These are phyloP conservation scores for Populus deltoides DNA, from an alignment of 345 rosid species.

Conservation along the genomic window DNA sequence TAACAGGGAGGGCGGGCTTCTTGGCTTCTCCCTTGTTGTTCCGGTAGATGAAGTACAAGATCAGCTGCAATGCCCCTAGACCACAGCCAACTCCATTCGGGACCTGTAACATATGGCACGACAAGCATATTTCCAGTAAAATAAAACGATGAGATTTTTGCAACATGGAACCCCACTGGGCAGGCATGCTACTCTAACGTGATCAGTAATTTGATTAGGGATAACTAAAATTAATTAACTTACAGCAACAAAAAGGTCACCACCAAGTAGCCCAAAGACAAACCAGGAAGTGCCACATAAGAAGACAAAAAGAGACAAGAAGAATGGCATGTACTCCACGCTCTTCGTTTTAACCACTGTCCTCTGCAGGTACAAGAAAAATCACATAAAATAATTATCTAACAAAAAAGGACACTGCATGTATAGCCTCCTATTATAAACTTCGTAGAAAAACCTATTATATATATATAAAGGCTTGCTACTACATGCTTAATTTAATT, in stretches of 20 bases:
- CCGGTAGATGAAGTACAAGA: slow-evolving; percentile 72
- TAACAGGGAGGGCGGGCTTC: slow-evolving; percentile 17
- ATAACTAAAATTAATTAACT: slow-evolving; percentile 14
- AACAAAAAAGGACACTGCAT: background rate
- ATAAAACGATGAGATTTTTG: background rate
- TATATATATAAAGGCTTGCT: too few species aligned
- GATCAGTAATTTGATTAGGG: background rate
- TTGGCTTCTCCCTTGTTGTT: slow-evolving; percentile 41
- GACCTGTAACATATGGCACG: slow-evolving; percentile 35
- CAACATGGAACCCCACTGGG: background rate
- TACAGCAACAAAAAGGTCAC: slow-evolving; percentile 81
- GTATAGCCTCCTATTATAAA: background rate
- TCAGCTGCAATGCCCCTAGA: slow-evolving; percentile 69
- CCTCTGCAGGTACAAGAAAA: slow-evolving; percentile 43
- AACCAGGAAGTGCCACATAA: slow-evolving; percentile 97
- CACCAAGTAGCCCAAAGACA: slow-evolving; percentile 78
- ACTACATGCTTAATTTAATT: too few species aligned
- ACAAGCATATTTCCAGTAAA: background rate
- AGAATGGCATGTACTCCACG: slow-evolving; percentile 97
- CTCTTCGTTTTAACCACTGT: slow-evolving; percentile 86
- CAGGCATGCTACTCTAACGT: too few species aligned
- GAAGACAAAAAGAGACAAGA: slow-evolving; percentile 84
- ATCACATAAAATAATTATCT: background rate
- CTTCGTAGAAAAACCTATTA: too few species aligned
- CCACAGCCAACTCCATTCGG: slow-evolving; percentile 91